Base-by-base conservation (phyloP, 148 eudicot genomes). In the Heliosperma pusillum region DNA sequence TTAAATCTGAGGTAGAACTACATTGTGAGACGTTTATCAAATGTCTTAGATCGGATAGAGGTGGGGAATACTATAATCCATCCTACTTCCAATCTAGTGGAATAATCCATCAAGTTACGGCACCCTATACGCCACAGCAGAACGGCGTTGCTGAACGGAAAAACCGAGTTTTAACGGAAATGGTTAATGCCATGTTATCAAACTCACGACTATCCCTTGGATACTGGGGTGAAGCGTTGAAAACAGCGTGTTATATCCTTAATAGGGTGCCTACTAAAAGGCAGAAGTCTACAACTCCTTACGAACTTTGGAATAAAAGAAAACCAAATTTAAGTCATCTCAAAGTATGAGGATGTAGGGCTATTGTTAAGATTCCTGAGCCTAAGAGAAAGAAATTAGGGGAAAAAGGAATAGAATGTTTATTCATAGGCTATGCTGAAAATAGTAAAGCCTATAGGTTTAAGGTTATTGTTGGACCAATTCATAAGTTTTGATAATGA, bases 101-200 rank as follows among this genome's bases (percentile, higher is more conserved):
- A n/a, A n/a, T n/a, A n/a, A n/a, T n/a, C n/a, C n/a, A n/a, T n/a
- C n/a, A n/a, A n/a, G n/a, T 36, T 5, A 30, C 47, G 3, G 27
- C 64, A 20, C 66, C 75, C 2, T 71, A 60, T n/a, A 73, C n/a
- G 7, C 75, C 67, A 36, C 66, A 60, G 60, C 66, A 73, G 33
- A n/a, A n/a, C n/a, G n/a, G n/a, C n/a, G n/a, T n/a, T n/a, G n/a
- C n/a, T 0, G 75, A 72, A 72, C 33, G 74, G 30, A 57, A 73
- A 20, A 73, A 73, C 45, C 17, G 66, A 56, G 66, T 60, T 10
- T 33, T 59, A 40, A 58, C 66, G 0, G 55, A 72, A 15, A 72
- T 36, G 52, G 64, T 56, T 5, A 71, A 71, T 7, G 47, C 50
- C 50, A 71, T 71, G 74, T 21, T 56, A 9, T 72, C 53, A 2